Base-by-base conservation (phyloP, 805 yeast genomes). In the Barnettozyma populi region DNA sequence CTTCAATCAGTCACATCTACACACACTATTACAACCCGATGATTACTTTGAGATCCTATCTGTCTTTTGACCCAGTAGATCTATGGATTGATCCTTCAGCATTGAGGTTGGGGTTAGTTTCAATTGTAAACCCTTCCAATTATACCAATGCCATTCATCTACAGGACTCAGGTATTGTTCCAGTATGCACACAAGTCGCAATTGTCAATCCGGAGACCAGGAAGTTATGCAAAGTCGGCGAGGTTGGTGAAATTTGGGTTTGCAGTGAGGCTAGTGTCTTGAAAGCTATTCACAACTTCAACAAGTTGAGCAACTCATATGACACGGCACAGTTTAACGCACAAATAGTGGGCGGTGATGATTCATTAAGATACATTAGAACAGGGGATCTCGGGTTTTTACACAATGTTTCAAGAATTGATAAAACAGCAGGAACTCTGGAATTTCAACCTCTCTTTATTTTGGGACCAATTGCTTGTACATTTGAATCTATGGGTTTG, bases 181-280 rank as follows among this genome's bases (percentile, higher is more conserved):
- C 97, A 1, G 90, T 90, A 8, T 87, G 95, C 61, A 88, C 98
- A 0, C 96, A 90, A 60, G 79, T 94, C 31, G 94, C 95, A 1
- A 86, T 94, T 50, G 97, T 94, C 3, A 94, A 94, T 55, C 99
- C 99, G 1, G 97, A 94, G 61, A 92, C 97, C 0, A 66, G 76
- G 40, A 70, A 72, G 46, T 70, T 90, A 11, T 92, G 99, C 61
- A 79, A 77, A 49, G 83, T 82, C 44, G 97, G 98, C 7, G 99
- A 94, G 64, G 82, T 80, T 64, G 99, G 99, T 31, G 99, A 94
- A 67, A 89, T 94, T 36, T 94, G 98, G 98, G 95, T 92, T 2
- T 79, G 86, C 53, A 86, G 96, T 1, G 96, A 89, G 53, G 95
- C 92, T 1, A 90, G 85, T 56, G 84, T 81, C 25, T 71, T 72